These are phyloP conservation scores for Pichia sp. DNA, from an alignment of 1,139 yeast genomes.

Conservation along the genomic window DNA sequence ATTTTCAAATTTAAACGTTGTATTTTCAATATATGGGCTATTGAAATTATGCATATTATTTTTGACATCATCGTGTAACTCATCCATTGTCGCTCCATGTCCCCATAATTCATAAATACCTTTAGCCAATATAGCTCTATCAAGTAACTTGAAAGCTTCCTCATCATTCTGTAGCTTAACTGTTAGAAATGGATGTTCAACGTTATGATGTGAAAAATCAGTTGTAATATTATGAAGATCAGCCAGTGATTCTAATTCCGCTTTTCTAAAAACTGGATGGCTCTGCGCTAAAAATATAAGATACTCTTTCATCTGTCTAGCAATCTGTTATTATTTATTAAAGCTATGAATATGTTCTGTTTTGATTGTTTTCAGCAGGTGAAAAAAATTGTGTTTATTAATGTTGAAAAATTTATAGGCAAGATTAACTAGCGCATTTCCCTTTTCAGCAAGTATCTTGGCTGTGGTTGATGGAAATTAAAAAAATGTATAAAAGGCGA, in stretches of 20 bases:
- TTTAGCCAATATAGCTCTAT: slow-evolving; percentile 62
- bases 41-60: slow-evolving; percentile 27
- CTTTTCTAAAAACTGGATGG: slow-evolving; percentile 68
- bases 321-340: too few relatives aligned
- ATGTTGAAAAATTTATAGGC: too few relatives aligned
- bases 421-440: too few relatives aligned
- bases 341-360: too few relatives aligned
- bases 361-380: too few relatives aligned
- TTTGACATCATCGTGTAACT: slow-evolving; percentile 52
- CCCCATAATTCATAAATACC: slow-evolving; percentile 90
- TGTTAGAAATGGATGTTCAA: slow-evolving; percentile 61
- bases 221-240: slow-evolving; percentile 48
- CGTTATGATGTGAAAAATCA: slow-evolving; percentile 57
- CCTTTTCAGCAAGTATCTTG: too few relatives aligned
- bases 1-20: slow-evolving; percentile 75
- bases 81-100: slow-evolving; percentile 48
- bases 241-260: slow-evolving; percentile 85
- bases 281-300: slow-evolving; percentile 79
- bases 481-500: too few relatives aligned
- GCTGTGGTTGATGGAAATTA: too few relatives aligned
- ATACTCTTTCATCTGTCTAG: slow-evolving; percentile 58
- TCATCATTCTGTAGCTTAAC: slow-evolving; percentile 59
- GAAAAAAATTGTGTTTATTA: too few relatives aligned
- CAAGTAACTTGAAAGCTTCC: slow-evolving; percentile 59
- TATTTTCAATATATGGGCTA: slow-evolving; percentile 33